Percentiles rank a stretch among this genome's conserved stretches.
These are phyloP conservation scores for Biscogniauxia marginata DNA, from an alignment of 2,329 filamentous ascomycete species.

Conservation along the genomic window DNA sequence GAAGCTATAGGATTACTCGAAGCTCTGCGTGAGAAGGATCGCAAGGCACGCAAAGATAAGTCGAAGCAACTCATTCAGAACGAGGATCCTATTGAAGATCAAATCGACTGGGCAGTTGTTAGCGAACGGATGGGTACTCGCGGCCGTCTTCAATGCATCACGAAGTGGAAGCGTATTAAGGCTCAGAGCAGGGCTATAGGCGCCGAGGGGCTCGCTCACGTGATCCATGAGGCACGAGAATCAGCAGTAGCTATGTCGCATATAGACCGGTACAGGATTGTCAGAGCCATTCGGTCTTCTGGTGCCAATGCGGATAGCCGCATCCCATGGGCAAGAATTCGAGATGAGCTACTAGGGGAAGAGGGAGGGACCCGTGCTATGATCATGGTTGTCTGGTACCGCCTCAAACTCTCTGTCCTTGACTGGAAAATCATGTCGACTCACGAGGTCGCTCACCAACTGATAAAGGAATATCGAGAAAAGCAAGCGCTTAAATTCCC, in stretches of 20 bases:
- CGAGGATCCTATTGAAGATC: slow-evolving; percentile 44
- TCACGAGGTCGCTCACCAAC: slow-evolving; percentile 21
- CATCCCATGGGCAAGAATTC: slow-evolving; percentile 32
- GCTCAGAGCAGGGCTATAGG: slow-evolving; percentile 24
- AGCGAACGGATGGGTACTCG: slow-evolving; percentile 62
- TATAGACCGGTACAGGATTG: slow-evolving; percentile 26
- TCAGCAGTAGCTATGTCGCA: slow-evolving; percentile 24
- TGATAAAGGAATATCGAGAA: slow-evolving; percentile 22
- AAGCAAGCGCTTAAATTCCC: slow-evolving; percentile 24
- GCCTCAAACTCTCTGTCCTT: slow-evolving; percentile 23
- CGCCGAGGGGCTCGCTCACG: slow-evolving; percentile 18
- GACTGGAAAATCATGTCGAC: slow-evolving; percentile 23
- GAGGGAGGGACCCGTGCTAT: slow-evolving; percentile 26
- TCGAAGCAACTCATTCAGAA: slow-evolving; percentile 27
- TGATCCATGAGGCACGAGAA: slow-evolving; percentile 29
- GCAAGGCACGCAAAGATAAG: neutral
- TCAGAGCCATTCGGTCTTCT: slow-evolving; percentile 25
- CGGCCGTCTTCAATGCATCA: slow-evolving; percentile 64
- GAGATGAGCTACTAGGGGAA: slow-evolving; percentile 9
- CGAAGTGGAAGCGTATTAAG: slow-evolving; percentile 61
- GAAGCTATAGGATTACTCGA: slow-evolving; percentile 51
- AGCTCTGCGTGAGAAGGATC: slow-evolving; percentile 29
- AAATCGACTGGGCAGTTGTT: slow-evolving; percentile 66
- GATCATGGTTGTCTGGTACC: slow-evolving; percentile 31
- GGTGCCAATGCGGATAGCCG: slow-evolving; percentile 25